Evolutionary conservation across 352 stramenopile species (phyloP).

Genomic region (Phytophthora pistaciae): DNA sequence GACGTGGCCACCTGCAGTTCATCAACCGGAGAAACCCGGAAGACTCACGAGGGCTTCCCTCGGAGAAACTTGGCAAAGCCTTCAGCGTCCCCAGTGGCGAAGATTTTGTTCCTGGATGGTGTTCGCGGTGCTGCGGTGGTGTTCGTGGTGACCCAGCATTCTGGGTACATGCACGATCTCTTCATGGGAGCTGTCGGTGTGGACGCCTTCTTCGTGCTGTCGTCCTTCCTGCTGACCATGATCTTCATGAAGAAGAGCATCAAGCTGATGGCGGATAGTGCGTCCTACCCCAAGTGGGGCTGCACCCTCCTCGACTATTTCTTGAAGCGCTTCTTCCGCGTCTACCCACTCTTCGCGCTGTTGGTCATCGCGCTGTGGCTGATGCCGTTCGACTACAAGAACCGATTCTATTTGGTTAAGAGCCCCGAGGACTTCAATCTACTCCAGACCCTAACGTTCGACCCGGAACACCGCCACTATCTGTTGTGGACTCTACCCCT

Average conservation of each 20-base stretch:
- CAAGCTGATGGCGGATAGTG: constrained; percentile 6
- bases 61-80: too few relatives aligned
- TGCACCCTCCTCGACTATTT: constrained; percentile 35
- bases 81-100: too few relatives aligned
- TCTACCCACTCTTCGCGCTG: constrained; percentile 59
- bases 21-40: too few relatives aligned
- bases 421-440: constrained; percentile 37
- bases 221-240: constrained; percentile 43
- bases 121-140: too few relatives aligned
- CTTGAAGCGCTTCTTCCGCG: constrained; percentile 47
- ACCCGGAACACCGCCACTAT: constrained; percentile 34
- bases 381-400: constrained; percentile 25
- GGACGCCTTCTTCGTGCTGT: constrained; percentile 26
- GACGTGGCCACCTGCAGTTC: too few relatives aligned
- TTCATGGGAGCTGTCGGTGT: too few relatives aligned
- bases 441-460: constrained; percentile 45
- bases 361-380: constrained; percentile 29
- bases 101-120: too few relatives aligned
- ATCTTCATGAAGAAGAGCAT: constrained; percentile 35
- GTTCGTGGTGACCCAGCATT: too few relatives aligned
- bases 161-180: too few relatives aligned
- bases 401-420: constrained; percentile 29
- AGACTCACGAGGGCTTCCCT: too few relatives aligned
- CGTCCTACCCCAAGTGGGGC: constrained; percentile 11
- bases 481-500: constrained; percentile 47